Evolutionary conservation across 192 early-diverging fungal species (phyloP), one percentile per base, ranked within the genome.

Genomic region (Entophlyctis helioformis): DNA sequence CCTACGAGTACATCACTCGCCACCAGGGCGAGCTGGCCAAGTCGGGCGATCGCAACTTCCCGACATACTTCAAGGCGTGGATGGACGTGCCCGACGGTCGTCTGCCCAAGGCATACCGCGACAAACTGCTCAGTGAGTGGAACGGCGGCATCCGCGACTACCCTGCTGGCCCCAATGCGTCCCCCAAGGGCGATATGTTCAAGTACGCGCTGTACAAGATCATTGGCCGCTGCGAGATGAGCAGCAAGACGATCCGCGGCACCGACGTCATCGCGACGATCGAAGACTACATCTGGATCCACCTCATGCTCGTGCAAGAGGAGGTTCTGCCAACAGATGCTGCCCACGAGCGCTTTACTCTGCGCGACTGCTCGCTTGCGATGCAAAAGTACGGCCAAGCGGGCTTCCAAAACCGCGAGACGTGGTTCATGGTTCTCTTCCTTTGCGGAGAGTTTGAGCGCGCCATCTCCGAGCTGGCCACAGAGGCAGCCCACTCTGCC

Each of bases 241-340:
- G 20, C 39, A 69, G 62, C 25, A 80, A 78, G 40, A 73, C 67
- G 39, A 60, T 86, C 9, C 54, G 72, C 1, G 32, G 56, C 19
- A 58, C 64, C 29, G 78, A 75, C 36, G 85, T 89, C 1, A 72
- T 85, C 13, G 72, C 72, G 32, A 73, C 87, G 8, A 82, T 79
- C 2, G 89, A 99, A 56, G 94, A 99, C 48, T 97, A 87, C 56
- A 52, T 97, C 31, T 99, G 96, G 96, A 46, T 90, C 6, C 80
- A 86, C 60, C 67, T 94, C 31, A 74, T 74, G 52, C 67, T 89
- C 25, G 58, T 86, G 11, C 66, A 72, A n/a, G 86, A 91, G 46
- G 52, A 56, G 9, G 46, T 42, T 6, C 35, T 31, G 16, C 44
- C 39, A n/a, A 49, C 44, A 19, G 59, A 59, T 11, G 33, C 57